Percentiles rank a stretch among this genome's conserved stretches.
These are phyloP conservation scores for Pyrenula aspistea DNA, from an alignment of 495 filamentous ascomycete genomes.

Conservation along the genomic window DNA sequence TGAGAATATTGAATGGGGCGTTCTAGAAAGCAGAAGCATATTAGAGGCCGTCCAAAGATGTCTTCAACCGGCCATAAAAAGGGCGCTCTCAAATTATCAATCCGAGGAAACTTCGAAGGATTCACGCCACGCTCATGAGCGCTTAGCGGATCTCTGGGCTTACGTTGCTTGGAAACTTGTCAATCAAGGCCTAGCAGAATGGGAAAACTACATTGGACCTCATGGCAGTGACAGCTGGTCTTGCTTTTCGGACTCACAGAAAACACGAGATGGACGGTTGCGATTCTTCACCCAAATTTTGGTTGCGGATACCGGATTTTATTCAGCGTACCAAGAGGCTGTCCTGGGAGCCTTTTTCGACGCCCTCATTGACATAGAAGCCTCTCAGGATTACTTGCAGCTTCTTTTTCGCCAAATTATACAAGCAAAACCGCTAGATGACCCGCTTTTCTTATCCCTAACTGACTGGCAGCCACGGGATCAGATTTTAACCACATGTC, in stretches of 20 bases:
- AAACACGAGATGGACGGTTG: conserved; percentile 49
- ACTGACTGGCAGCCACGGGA: background rate
- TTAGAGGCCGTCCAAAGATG: conserved; percentile 10
- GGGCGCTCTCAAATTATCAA: conserved; percentile 47
- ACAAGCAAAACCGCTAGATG: background rate
- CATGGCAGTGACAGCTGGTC: conserved; percentile 50
- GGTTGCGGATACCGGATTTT: conserved; percentile 27
- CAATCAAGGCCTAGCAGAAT: conserved; percentile 26
- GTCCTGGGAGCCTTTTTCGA: conserved; percentile 47
- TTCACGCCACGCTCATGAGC: conserved; percentile 38
- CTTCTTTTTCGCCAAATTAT: conserved; percentile 45
- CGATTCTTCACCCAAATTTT: conserved; percentile 50
- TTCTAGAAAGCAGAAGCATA: conserved; percentile 24
- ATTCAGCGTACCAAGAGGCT: conserved; percentile 31
- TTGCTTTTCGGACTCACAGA: conserved; percentile 47
- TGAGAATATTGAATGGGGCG: conserved; percentile 52
- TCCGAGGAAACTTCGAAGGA: conserved; percentile 45
- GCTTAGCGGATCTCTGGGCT: conserved; percentile 47
- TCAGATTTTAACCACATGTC: background rate
- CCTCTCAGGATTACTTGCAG: conserved; percentile 57
- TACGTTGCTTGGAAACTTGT: conserved; percentile 41
- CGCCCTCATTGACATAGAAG: conserved; percentile 52
- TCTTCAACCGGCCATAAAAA: conserved; percentile 24
- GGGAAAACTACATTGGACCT: conserved; percentile 45
- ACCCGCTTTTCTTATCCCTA: background rate